phyloP scores from a whole-genome alignment of 257 asterid species.

The Nicotiana undulata region DNA sequence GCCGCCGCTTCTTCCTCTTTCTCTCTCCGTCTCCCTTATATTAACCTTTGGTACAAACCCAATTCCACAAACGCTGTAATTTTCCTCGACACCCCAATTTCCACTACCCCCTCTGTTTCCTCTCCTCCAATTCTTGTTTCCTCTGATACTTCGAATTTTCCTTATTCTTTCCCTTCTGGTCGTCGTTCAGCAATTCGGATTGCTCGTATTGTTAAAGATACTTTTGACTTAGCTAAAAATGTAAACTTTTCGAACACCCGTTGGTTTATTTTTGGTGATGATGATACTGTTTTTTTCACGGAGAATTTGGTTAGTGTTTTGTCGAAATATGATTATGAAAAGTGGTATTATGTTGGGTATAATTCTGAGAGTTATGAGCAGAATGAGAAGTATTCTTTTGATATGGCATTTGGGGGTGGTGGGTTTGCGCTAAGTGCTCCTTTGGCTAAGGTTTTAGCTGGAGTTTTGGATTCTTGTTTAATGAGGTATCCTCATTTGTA shows the following conservation, averaged over 20 bases:
- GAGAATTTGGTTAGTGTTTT: constrained; percentile 51
- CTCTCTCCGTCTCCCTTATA: constrained; percentile 42
- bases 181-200: constrained; percentile 51
- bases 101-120: constrained; percentile 14
- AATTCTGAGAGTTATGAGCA: constrained; percentile 69
- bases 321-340: constrained; percentile 48
- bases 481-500: constrained; percentile 61
- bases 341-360: constrained; percentile 59
- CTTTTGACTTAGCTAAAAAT: constrained; percentile 26
- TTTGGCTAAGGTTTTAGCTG: constrained; percentile 53
- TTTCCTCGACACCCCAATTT: constrained; percentile 44
- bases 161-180: constrained; percentile 30
- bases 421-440: constrained; percentile 77
- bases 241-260: constrained; percentile 24
- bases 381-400: constrained; percentile 55
- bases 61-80: constrained; percentile 49
- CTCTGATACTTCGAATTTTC: constrained; percentile 29
- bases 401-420: constrained; percentile 85
- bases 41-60: constrained; percentile 62
- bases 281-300: constrained; percentile 56
- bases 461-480: constrained; percentile 61
- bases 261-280: constrained; percentile 80
- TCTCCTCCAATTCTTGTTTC: constrained; percentile 47
- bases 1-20: constrained; percentile 61
- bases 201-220: constrained; percentile 57